Evolutionary conservation across 805 yeast genomes (phyloP).

Genomic region (Torulaspora maleeae): DNA sequence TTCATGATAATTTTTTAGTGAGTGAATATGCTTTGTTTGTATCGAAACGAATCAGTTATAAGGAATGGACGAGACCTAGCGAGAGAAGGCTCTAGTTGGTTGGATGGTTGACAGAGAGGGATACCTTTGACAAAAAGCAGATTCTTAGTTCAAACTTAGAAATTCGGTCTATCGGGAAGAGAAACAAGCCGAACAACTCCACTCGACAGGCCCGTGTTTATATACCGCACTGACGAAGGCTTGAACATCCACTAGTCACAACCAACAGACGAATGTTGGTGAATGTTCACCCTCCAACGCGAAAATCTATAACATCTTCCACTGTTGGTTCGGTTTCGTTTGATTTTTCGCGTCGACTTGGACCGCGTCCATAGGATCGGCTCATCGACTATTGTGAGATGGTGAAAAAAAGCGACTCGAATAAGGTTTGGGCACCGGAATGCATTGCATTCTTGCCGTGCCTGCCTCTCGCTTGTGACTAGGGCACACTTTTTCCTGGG

Average conservation of each 20-base stretch:
- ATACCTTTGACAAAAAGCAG: background rate
- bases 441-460: conserved; percentile 2
- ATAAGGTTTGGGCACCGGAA: background rate
- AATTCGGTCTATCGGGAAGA: background rate
- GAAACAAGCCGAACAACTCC: background rate
- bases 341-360: conserved; percentile 3
- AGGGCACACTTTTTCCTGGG: no score
- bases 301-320: background rate
- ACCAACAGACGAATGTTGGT: background rate
- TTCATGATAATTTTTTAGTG: conserved; percentile 10
- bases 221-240: background rate
- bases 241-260: background rate
- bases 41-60: conserved; percentile 1
- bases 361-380: background rate
- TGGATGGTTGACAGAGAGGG: background rate
- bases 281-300: conserved; percentile 1
- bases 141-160: background rate
- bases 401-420: background rate
- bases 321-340: background rate
- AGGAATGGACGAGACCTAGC: conserved; percentile 28
- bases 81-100: conserved; percentile 17
- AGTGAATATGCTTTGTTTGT: background rate
- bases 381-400: background rate
- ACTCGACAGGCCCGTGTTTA: background rate
- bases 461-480: background rate